phyloP scores from a whole-genome alignment of 495 filamentous ascomycete species.

The Polyplosphaeria fusca region DNA sequence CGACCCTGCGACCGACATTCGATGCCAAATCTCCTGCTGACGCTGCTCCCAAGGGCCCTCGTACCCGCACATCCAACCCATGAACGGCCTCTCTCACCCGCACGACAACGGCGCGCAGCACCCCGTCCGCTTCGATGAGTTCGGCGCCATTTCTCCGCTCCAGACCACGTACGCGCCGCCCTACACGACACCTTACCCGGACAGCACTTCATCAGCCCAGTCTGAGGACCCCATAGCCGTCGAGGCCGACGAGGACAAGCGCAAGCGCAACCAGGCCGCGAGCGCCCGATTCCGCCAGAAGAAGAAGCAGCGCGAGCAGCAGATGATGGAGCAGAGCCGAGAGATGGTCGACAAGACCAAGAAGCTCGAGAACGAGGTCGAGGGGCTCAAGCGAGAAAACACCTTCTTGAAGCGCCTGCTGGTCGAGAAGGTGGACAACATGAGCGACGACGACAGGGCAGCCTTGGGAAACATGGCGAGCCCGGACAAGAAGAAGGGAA shows the following conservation, averaged over 20 bases:
- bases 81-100: conserved; percentile 12
- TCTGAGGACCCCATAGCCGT: conserved; percentile 19
- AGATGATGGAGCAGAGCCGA: conserved; percentile 24
- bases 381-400: conserved; percentile 21
- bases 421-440: conserved; percentile 29
- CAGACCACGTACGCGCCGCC: conserved; percentile 14
- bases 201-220: conserved; percentile 13
- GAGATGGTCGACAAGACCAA: conserved; percentile 17
- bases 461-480: conserved; percentile 12
- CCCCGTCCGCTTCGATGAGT: conserved; percentile 13
- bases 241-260: conserved; percentile 26
- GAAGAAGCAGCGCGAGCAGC: conserved; percentile 31
- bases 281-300: conserved; percentile 26
- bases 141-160: conserved; percentile 8
- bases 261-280: conserved; percentile 29
- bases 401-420: conserved; percentile 22
- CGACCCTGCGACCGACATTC: neutral
- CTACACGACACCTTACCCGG: conserved; percentile 9
- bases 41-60: conserved; percentile 3
- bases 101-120: neutral
- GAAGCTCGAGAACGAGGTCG: conserved; percentile 22
- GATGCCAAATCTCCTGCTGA: conserved; percentile 16
- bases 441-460: conserved; percentile 22
- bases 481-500: neutral
- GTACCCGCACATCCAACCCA: conserved; percentile 9